Evolutionary conservation across 2,329 filamentous ascomycete genomes (phyloP).

Genomic region (Talaromyces sp.): DNA sequence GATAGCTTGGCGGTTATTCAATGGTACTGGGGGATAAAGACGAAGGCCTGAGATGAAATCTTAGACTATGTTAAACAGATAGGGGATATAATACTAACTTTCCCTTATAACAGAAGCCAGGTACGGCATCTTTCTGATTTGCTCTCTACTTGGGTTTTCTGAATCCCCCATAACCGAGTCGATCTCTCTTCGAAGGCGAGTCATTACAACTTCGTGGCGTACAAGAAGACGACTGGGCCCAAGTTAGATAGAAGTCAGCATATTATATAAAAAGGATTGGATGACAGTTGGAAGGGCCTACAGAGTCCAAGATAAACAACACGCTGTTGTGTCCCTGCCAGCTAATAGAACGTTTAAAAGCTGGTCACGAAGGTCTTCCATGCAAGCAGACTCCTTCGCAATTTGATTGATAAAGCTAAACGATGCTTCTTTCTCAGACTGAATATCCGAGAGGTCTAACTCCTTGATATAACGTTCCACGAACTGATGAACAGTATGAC

Average conservation of each 20-base stretch:
- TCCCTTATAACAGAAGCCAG: conserved; percentile 53
- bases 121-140: conserved; percentile 46
- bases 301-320: conserved; percentile 32
- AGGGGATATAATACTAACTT: conserved; percentile 24
- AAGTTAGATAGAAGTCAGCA: background rate
- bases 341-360: conserved; percentile 32
- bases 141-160: conserved; percentile 21
- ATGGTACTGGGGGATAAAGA: conserved; percentile 40
- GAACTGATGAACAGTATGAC: background rate
- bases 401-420: conserved; percentile 12
- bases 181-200: conserved; percentile 25
- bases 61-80: background rate
- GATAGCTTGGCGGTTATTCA: conserved; percentile 37
- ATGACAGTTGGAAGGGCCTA: conserved; percentile 25
- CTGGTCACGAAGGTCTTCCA: conserved; percentile 32
- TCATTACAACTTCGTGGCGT: conserved; percentile 18
- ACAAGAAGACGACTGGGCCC: conserved; percentile 25
- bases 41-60: conserved; percentile 31
- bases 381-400: conserved; percentile 19
- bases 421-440: background rate
- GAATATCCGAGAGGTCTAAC: background rate
- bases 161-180: conserved; percentile 20
- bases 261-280: background rate
- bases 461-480: background rate
- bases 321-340: conserved; percentile 35